phyloP scores from a whole-genome alignment of 805 yeast genomes.

The Candida insectorum region DNA sequence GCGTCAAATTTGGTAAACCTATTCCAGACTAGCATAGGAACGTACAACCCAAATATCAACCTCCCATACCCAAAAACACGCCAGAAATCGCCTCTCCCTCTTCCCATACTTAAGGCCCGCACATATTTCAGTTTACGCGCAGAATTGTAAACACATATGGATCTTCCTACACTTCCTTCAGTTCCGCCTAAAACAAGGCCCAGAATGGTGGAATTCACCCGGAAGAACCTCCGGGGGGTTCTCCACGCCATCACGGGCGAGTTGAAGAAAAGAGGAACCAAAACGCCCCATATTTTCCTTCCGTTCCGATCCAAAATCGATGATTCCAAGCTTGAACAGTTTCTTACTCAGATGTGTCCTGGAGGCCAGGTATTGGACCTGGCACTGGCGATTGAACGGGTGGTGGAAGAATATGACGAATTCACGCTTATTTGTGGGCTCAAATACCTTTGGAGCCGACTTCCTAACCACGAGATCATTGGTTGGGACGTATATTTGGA shows the following conservation, averaged over 20 bases:
- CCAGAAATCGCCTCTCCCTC: no score
- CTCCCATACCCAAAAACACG: no score
- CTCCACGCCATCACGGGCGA: conserved; percentile 72
- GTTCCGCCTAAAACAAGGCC: conserved; percentile 14
- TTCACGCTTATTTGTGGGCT: conserved; percentile 70
- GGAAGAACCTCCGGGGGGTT: conserved; percentile 64
- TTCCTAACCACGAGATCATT: conserved; percentile 74
- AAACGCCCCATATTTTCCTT: conserved; percentile 68
- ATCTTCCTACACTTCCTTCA: conserved; percentile 23
- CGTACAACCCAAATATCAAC: no score
- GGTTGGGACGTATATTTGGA: conserved; percentile 83
- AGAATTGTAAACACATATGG: no score
- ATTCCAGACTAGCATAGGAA: no score
- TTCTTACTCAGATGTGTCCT: conserved; percentile 59
- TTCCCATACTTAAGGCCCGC: no score
- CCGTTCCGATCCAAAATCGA: conserved; percentile 74
- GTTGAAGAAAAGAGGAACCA: conserved; percentile 64
- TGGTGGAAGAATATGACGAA: conserved; percentile 52
- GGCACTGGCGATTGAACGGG: conserved; percentile 18
- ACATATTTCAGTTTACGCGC: no score
- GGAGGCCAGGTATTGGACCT: conserved; percentile 43
- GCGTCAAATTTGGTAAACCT: no score
- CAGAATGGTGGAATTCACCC: conserved; percentile 42
- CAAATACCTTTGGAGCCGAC: conserved; percentile 83
- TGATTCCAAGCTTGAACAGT: conserved; percentile 55